These are phyloP conservation scores for Claviceps humidiphila DNA, from an alignment of 2,329 filamentous ascomycete species.

Conservation along the genomic window DNA sequence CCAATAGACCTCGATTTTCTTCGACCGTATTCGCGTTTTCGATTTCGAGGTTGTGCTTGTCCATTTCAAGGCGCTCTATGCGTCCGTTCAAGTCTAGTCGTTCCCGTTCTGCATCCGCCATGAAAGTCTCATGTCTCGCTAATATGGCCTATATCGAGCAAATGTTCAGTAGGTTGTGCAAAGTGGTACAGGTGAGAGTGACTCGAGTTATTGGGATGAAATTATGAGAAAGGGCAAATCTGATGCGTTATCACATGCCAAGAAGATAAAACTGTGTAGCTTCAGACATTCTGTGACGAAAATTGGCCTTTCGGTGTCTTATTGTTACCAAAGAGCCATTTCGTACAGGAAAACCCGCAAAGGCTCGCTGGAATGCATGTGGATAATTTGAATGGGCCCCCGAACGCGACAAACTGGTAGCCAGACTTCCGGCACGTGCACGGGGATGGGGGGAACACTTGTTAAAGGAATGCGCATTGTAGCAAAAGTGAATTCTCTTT, in stretches of 20 bases:
- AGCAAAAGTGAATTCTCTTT: neutral
- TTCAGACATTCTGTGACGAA: neutral
- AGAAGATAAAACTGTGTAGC: neutral
- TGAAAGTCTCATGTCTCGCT: conserved; percentile 84
- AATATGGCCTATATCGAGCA: conserved; percentile 67
- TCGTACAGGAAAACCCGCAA: neutral
- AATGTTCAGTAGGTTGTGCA: conserved; percentile 52
- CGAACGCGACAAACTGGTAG: neutral
- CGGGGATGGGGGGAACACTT: neutral
- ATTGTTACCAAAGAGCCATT: neutral
- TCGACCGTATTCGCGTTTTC: conserved; percentile 67
- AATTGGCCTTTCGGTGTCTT: neutral
- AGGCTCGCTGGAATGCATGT: conserved; percentile 4
- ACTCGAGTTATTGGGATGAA: neutral
- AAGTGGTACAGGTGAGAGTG: neutral
- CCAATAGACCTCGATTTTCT: conserved; percentile 69
- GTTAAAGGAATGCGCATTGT: neutral
- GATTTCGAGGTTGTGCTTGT: conserved; percentile 61
- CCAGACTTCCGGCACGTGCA: neutral
- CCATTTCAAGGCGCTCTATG: conserved; percentile 62
- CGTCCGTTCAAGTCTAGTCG: conserved; percentile 57
- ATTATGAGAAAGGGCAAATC: neutral
- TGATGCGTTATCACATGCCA: neutral
- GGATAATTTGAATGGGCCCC: neutral
- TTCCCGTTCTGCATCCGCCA: conserved; percentile 81